Percentiles rank a stretch among this genome's conserved stretches.
These are phyloP conservation scores for Boletus albobrunnescens DNA, from an alignment of 1,284 basidiomycete genomes.

Conservation along the genomic window DNA sequence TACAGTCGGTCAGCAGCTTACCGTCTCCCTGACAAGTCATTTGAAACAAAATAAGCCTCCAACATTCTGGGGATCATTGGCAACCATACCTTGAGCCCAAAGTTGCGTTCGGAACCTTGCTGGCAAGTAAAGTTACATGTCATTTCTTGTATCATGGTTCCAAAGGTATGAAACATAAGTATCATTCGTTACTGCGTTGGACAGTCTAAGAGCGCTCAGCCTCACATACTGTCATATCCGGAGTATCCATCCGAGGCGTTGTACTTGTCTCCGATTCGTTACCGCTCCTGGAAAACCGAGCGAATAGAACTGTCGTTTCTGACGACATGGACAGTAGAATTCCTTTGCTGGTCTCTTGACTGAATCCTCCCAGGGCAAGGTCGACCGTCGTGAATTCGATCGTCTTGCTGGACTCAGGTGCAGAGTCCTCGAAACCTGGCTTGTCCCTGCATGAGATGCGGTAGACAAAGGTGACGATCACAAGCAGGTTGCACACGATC, in stretches of 20 bases:
- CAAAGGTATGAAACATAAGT: neutral
- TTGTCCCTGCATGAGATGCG: constrained; percentile 12
- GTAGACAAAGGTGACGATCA: constrained; percentile 26
- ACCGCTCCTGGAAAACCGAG: constrained; percentile 7
- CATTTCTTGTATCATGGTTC: neutral
- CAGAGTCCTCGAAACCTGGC: constrained; percentile 1
- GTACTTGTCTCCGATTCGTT: neutral
- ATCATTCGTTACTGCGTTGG: neutral
- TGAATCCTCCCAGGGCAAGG: neutral
- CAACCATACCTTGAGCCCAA: neutral
- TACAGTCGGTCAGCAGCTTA: too few relatives aligned
- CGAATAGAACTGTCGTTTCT: constrained; percentile 1
- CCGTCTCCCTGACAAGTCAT: too few relatives aligned
- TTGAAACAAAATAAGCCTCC: too few relatives aligned
- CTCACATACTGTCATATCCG: neutral
- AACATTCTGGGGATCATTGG: too few relatives aligned
- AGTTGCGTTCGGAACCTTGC: neutral
- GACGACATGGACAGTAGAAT: neutral
- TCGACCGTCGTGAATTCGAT: constrained; percentile 17
- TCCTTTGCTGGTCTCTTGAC: constrained; percentile 5
- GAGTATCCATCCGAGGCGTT: neutral
- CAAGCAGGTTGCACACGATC: constrained; percentile 29
- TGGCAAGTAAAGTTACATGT: neutral
- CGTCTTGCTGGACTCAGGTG: neutral
- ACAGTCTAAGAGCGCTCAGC: neutral